These are phyloP conservation scores for Digitaria exilis DNA, from an alignment of 202 grass and related monocot species.

Conservation along the genomic window DNA sequence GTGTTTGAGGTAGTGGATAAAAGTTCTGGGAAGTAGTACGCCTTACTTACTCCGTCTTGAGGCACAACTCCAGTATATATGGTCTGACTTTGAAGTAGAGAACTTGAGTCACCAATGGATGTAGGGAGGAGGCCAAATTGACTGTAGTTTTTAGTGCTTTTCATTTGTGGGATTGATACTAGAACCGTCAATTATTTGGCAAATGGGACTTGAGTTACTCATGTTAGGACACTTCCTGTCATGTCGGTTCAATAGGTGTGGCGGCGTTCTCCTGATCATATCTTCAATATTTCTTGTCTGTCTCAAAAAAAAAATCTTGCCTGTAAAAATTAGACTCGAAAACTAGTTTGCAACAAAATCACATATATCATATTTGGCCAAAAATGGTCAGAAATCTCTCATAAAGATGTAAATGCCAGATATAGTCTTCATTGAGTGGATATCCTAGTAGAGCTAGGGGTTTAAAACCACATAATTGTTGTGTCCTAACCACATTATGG, in stretches of 20 bases:
- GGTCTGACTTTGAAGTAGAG: not conserved
- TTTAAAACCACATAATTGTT: not conserved
- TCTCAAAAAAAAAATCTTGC: too few species aligned
- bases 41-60: not conserved
- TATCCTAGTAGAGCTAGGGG: not conserved
- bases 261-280: not conserved
- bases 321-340: not conserved
- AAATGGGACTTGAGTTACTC: not conserved
- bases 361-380: not conserved
- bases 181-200: not conserved
- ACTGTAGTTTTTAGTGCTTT: not conserved
- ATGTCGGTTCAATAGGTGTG: slow-evolving; percentile 7
- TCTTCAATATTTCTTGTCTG: slow-evolving; percentile 19
- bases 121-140: not conserved
- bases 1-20: not conserved
- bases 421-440: not conserved
- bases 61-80: not conserved
- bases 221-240: not conserved
- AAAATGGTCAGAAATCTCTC: not conserved
- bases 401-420: not conserved
- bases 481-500: not conserved
- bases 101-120: not conserved
- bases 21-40: slow-evolving; percentile 2
- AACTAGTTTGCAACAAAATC: not conserved
- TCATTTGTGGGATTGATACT: not conserved